These are phyloP conservation scores for Zygoascus ofunaensis DNA, from an alignment of 805 yeast species.

Conservation along the genomic window DNA sequence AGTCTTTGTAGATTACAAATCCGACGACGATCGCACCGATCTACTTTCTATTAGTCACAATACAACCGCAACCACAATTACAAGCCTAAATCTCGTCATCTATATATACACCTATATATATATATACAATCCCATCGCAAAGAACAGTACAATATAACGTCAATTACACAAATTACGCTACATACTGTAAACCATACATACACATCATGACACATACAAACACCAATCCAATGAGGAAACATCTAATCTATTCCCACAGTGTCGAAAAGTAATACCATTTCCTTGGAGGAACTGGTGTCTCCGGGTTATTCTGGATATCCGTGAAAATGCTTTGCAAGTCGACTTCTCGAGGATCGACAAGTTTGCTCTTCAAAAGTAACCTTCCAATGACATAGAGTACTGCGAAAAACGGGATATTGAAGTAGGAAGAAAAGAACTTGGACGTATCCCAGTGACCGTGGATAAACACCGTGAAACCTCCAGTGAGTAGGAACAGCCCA, in stretches of 20 bases:
- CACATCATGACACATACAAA: no score
- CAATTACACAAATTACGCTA: no score
- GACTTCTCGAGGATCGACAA: constrained; percentile 11
- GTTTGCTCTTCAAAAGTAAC: constrained; percentile 23
- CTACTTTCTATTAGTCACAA: no score
- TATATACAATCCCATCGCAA: no score
- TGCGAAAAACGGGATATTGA: constrained; percentile 51
- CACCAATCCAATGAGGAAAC: no score
- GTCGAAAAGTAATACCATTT: background rate
- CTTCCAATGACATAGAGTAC: constrained; percentile 36
- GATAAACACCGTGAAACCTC: constrained; percentile 59
- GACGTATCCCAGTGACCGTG: constrained; percentile 53
- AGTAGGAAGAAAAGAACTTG: constrained; percentile 54
- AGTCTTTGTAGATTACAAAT: no score
- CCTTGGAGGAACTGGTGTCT: background rate
- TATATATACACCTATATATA: no score
- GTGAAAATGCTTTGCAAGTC: constrained; percentile 8
- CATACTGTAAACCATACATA: no score
- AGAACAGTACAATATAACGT: no score
- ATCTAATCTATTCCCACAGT: constrained; percentile 2
- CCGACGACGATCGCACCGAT: no score
- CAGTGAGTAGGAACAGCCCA: constrained; percentile 40
- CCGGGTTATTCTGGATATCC: constrained; percentile 6
- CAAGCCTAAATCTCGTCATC: no score
- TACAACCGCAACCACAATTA: no score